Base-by-base conservation (phyloP, 495 filamentous ascomycete species). In the Amorphotheca resinae region DNA sequence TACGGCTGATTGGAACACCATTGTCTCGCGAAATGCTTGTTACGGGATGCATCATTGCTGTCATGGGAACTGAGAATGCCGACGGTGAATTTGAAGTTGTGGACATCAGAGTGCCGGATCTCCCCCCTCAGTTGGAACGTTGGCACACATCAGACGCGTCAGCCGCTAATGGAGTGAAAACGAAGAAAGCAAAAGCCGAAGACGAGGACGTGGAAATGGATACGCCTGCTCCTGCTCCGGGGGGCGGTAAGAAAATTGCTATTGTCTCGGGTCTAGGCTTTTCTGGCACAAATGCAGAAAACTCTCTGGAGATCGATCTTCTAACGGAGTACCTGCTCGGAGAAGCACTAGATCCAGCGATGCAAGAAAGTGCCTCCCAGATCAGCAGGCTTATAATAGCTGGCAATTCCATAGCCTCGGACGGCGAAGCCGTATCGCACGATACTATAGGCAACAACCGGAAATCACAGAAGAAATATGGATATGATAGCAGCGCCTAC, bases 41-140 rank as follows among this genome's bases (percentile, higher is more conserved):
- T 12, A 99, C 93, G 0, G 93, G 93, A 5, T 88, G 82, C 46
- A 83, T 96, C 43, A 70, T 95, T 30, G 87, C 87, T 9, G 87
- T 83, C 0, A 70, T 99, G 63, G 93, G 93, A 26, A 93, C 87
- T 0, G 93, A 99, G 56, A 94, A 93, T 48, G 67, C 70, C 21
- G 77, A 91, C 62, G 93, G 93, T 32, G 84, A 93, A 49, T 91
- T 99, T 42, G 83, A 96, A 49, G 83, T 94, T 3, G 71, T 96
- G 20, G 87, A 94, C 59, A 67, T 94, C 41, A 82, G 84, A 52
- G 73, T 93, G 22, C 83, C 93, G 7, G 87, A 93, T 56, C 62
- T 99, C 2, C 68, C 91, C 8, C 76, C 74, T 0, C 91, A 95
- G 52, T 80, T 84, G 18, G 66, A 69, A 36, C 77, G 87, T 26